Base-by-base conservation (phyloP, 179 eudicot genomes). In the Vitellaria paradoxa region DNA sequence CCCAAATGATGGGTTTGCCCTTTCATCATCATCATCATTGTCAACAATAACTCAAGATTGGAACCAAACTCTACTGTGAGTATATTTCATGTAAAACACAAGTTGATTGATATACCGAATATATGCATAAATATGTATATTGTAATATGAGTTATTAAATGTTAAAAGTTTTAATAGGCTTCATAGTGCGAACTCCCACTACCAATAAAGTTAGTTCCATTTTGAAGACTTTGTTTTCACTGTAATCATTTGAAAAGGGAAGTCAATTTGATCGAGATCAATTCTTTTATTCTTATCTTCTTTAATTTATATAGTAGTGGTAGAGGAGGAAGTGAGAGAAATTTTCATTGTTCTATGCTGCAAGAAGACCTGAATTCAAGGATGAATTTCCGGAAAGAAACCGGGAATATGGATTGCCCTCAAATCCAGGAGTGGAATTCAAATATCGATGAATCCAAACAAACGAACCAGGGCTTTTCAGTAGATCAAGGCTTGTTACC, bases 11-110 rank as follows among this genome's bases (percentile, higher is more conserved):
- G 81, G 90, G 83, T 64, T 74, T 46, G 50, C 23, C 37, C 46
- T 60, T 8, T 56, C 64, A 49, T 47, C 77, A 46, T 30, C 37
- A 30, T 30, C 37, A 2, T 30, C 37, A 2, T 75, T 70, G 15
- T 50, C 77, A 37, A 2, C 64, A 37, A 24, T 23, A 49, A 84
- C 87, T 74, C 79, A 86, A 62, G 82, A 84, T 82, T 90, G 93
- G 93, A 88, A 80, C 77, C 92, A 85, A 68, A 70, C 79, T 63
- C 71, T 83, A 5, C 59, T 83, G 86, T 83, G 70, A 83, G 86
- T 71, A 63, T 23, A 55, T 26, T 72, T 55, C 49, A 55, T 72
- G 63, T 23, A 15, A 9, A 30, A 30, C 37, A 30, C 37, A 30
- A 30, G 2, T 30, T 30, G 37, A 30, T 30, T 30, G 37, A 30